phyloP scores from a whole-genome alignment of 2,329 filamentous ascomycete genomes.

The Talaromyces amestolkiae region DNA sequence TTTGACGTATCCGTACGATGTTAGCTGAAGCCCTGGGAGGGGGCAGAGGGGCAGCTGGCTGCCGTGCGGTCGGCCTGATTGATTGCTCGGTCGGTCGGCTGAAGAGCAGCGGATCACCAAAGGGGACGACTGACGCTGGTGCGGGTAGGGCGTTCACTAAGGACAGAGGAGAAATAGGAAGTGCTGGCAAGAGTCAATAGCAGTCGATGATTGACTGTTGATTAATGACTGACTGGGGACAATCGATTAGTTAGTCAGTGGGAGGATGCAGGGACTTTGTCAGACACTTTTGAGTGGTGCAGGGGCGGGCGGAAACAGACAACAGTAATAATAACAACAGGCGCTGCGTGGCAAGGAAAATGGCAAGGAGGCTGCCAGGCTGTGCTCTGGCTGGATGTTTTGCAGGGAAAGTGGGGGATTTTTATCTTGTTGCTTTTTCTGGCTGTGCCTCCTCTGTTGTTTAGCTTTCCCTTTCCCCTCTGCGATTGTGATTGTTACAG shows the following conservation, averaged over 20 bases:
- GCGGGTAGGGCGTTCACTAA: slow-evolving; percentile 11
- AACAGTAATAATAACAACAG: background rate
- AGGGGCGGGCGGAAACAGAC: slow-evolving; percentile 7
- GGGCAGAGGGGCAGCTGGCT: background rate
- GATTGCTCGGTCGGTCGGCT: slow-evolving; percentile 2
- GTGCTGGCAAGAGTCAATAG: background rate
- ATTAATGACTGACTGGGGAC: slow-evolving; percentile 1
- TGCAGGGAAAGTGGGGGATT: slow-evolving; percentile 1
- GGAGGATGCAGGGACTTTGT: slow-evolving; percentile 10
- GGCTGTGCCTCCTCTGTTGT: background rate
- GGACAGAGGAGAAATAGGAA: background rate
- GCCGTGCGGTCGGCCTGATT: background rate
- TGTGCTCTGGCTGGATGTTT: slow-evolving; percentile 3
- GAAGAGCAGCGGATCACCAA: background rate
- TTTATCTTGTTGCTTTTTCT: background rate
- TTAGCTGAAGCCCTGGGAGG: background rate
- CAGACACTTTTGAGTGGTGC: slow-evolving; percentile 3
- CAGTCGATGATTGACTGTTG: background rate
- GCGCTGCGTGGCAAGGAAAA: background rate
- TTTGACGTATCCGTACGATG: background rate
- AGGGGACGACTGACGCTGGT: slow-evolving; percentile 10
- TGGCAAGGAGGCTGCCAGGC: slow-evolving; percentile 5
- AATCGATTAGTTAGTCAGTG: background rate
- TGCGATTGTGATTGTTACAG: background rate
- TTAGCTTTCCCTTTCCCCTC: background rate